Evolutionary conservation across 2,329 filamentous ascomycete genomes (phyloP).

Genomic region (Aspergillus pseudotamarii): DNA sequence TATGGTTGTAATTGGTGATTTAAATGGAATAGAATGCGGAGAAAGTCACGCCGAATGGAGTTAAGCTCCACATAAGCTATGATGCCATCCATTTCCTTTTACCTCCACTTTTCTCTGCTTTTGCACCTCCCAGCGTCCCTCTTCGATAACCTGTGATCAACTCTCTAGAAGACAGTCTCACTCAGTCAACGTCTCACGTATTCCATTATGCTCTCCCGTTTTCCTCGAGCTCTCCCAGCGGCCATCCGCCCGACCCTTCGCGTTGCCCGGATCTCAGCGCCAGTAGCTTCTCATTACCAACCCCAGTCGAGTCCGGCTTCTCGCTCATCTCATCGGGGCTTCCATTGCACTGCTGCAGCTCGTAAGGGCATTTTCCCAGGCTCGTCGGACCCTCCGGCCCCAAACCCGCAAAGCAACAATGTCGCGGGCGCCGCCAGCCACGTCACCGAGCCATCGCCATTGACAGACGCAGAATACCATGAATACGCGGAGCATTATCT

Average conservation of each 20-base stretch:
- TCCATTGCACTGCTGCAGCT: conserved; percentile 39
- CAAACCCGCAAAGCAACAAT: conserved; percentile 43
- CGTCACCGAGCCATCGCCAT: conserved; percentile 60
- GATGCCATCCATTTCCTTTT: conserved; percentile 15
- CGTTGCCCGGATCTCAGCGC: conserved; percentile 19
- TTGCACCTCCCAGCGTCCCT: conserved; percentile 8
- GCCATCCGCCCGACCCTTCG: conserved; percentile 26
- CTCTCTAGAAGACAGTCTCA: not conserved
- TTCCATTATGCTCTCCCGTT: conserved; percentile 41
- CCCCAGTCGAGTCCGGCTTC: conserved; percentile 1
- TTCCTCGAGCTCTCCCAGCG: conserved; percentile 44
- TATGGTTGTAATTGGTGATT: not conserved
- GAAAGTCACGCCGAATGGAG: not conserved
- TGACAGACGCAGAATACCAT: conserved; percentile 75
- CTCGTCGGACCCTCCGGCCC: conserved; percentile 54
- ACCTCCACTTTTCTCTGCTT: conserved; percentile 2
- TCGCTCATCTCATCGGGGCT: conserved; percentile 21
- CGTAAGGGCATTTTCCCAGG: conserved; percentile 63
- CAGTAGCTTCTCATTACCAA: conserved; percentile 17
- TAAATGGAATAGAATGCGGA: not conserved
- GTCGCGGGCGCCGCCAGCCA: conserved; percentile 44
- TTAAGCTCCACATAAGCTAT: conserved; percentile 14
- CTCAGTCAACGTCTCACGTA: not conserved
- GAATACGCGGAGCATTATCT: conserved; percentile 76
- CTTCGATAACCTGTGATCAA: not conserved